Evolutionary conservation across 371 early-diverging fungal species (phyloP).

Genomic region (Smittium culicis): DNA sequence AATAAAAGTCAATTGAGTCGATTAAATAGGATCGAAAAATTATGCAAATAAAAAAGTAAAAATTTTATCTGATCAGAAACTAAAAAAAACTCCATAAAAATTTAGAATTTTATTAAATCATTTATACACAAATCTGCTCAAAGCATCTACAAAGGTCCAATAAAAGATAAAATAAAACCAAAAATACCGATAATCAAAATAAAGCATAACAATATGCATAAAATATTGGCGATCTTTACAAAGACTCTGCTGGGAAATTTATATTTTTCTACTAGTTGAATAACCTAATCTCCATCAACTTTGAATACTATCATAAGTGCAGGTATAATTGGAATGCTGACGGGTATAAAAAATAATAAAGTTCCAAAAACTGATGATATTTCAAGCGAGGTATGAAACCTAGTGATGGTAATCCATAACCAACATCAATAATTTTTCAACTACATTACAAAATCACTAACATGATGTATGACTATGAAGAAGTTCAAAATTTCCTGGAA

Average conservation of each 20-base stretch:
- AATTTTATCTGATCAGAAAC: background rate
- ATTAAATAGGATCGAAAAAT: background rate
- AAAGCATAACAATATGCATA: background rate
- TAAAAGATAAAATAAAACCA: background rate
- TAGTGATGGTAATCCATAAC: background rate
- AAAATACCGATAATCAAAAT: too few species aligned
- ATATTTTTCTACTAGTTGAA: background rate
- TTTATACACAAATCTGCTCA: background rate
- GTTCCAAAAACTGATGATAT: constrained; percentile 1
- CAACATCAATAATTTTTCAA: background rate
- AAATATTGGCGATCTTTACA: background rate
- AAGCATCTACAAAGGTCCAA: background rate
- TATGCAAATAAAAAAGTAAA: background rate
- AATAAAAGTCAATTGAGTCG: background rate
- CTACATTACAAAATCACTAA: background rate
- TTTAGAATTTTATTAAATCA: background rate
- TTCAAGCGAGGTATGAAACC: constrained; percentile 6
- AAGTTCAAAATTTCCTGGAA: background rate
- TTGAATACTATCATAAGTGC: background rate
- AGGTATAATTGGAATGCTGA: background rate
- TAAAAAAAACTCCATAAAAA: background rate
- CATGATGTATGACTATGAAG: background rate
- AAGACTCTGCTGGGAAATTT: constrained; percentile 3
- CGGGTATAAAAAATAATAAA: background rate
- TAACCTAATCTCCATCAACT: background rate